Conservation (phyloP, 768 basidiomycete genomes). For the Hygrocybe punicea region DNA sequence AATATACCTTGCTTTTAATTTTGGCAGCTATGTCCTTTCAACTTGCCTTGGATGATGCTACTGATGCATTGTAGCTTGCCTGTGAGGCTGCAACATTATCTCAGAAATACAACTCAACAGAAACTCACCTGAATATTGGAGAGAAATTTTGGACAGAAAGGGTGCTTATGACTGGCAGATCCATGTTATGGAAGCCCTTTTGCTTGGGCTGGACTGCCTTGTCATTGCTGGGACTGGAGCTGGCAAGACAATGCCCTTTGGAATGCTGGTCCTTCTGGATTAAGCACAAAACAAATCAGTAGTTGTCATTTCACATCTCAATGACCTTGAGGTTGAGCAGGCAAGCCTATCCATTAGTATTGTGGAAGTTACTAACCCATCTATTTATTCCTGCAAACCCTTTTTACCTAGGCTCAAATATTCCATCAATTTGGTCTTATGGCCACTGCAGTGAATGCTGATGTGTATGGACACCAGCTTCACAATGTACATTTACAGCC, state of each 20-base stretch:
- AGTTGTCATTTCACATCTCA: conserved; percentile 37
- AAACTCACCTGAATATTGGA: conserved; percentile 13
- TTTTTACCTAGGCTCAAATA: background rate
- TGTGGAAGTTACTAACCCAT: background rate
- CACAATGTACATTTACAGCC: too few relatives aligned
- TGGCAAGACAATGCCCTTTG: conserved; percentile 40
- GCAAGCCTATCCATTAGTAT: conserved; percentile 12
- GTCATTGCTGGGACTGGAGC: conserved; percentile 39
- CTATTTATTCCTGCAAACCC: background rate
- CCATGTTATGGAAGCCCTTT: conserved; percentile 35
- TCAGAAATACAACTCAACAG: conserved; percentile 10
- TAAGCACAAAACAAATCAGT: conserved; percentile 18
- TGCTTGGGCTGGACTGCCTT: conserved; percentile 32
- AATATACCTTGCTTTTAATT: too few relatives aligned
- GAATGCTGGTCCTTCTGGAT: conserved; percentile 27
- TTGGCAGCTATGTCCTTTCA: too few relatives aligned
- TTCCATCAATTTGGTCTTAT: too few relatives aligned
- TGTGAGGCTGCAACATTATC: too few relatives aligned
- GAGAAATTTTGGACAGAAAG: conserved; percentile 14
- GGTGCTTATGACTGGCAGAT: conserved; percentile 38
- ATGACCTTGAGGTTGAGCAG: conserved; percentile 36
- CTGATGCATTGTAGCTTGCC: too few relatives aligned
- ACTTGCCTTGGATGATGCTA: background rate
- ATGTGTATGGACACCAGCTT: too few relatives aligned
- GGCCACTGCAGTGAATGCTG: too few relatives aligned